phyloP scores from a whole-genome alignment of 768 basidiomycete genomes.

The Psilocybe sp. region DNA sequence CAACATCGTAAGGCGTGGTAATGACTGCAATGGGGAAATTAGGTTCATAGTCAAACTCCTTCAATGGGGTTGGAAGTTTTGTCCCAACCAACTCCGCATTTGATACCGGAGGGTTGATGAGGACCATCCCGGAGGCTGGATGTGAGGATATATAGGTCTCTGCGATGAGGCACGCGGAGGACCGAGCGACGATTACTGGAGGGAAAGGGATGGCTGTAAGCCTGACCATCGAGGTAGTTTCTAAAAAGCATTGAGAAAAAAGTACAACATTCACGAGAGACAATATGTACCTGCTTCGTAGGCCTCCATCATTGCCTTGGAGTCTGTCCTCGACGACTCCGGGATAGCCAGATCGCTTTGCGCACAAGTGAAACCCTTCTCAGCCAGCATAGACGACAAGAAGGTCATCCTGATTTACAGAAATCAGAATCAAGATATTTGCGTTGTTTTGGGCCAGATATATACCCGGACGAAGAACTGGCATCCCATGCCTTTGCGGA shows the following conservation, averaged over 20 bases:
- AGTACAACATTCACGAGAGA: background rate
- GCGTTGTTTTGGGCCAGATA: background rate
- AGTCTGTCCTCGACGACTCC: constrained; percentile 14
- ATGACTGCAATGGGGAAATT: constrained; percentile 59
- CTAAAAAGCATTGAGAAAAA: constrained; percentile 21
- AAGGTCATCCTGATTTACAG: constrained; percentile 27
- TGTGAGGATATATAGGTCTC: constrained; percentile 70
- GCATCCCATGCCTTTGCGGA: constrained; percentile 45
- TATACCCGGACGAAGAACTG: constrained; percentile 35
- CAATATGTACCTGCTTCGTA: constrained; percentile 36
- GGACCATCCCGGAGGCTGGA: constrained; percentile 58
- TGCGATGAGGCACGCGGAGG: constrained; percentile 50
- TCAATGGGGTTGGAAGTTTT: constrained; percentile 32
- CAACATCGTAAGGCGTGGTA: constrained; percentile 31
- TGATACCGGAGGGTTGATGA: constrained; percentile 54
- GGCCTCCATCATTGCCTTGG: constrained; percentile 31
- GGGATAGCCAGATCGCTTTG: constrained; percentile 37
- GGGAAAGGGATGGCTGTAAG: constrained; percentile 49
- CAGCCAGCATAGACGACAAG: constrained; percentile 38
- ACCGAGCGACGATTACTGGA: constrained; percentile 53
- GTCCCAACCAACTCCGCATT: constrained; percentile 29
- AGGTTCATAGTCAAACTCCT: constrained; percentile 61
- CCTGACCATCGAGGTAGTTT: constrained; percentile 39
- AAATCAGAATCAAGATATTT: background rate
- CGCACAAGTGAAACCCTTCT: constrained; percentile 48